Base-by-base conservation (phyloP, 2,329 filamentous ascomycete species). In the Thelonectria olida region DNA sequence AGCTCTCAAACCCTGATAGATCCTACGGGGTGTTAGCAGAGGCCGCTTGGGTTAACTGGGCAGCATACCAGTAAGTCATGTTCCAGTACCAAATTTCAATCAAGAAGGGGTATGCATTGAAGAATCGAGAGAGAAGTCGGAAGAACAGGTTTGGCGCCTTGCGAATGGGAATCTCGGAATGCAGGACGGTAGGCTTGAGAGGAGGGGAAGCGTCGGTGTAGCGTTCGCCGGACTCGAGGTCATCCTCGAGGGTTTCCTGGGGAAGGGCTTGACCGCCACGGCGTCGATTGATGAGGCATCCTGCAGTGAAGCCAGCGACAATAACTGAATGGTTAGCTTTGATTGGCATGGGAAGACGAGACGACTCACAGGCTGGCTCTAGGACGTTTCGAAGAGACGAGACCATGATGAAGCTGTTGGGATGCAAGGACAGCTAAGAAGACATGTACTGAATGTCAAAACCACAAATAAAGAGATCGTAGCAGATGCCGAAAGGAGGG, bases 1-100 rank as follows among this genome's bases (percentile, higher is more conserved):
- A 10, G 81, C 81, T 17, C 80, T 77, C 20, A 80, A 68, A 4
- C 78, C 75, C 67, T 82, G 81, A 50, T 83, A 83, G 44, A 79
- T 68, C 75, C 75, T 77, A 17, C 4, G 10, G n/a, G 19, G 15
- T n/a, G 36, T 17, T 15, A 39, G 36, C 36, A n/a, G n/a, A n/a
- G n/a, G n/a, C n/a, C n/a, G n/a, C n/a, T n/a, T n/a, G n/a, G 41
- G 41, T 41, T 41, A 41, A 17, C 8, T 6, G 22, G 22, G 15
- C 25, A 22, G 49, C 38, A 45, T 4, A 69, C 75, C 75, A 77
- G 62, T 77, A 77, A 7, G 74, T 75, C 64, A 74, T 52, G 45
- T 75, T 76, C 75, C 75, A 77, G 50, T 77, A 77, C 75, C 74
- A 77, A 15, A 77, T 74, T 66, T 77, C 75, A 19, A 75, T 34